Base-by-base conservation (phyloP, 768 basidiomycete genomes). In the Trametes meyenii region DNA sequence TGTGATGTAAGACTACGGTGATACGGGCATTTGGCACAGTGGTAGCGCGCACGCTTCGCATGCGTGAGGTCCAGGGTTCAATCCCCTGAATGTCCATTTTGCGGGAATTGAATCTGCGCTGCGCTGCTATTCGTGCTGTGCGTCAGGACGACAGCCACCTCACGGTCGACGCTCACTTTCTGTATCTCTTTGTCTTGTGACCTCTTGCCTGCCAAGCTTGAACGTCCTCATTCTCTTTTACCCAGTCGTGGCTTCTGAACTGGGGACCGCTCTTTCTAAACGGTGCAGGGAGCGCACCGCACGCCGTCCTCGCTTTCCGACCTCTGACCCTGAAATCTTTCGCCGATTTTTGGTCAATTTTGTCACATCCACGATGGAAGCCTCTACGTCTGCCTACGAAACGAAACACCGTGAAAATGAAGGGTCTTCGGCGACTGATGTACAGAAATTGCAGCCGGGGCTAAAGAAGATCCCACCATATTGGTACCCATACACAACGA, bases 401-500 rank as follows among this genome's bases (percentile, higher is more conserved):
- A n/a, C 69, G 72, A 24, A 67, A 67, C 53, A 70, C 42, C 6
- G 70, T 40, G 63, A 70, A 36, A 46, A 36, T 11, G 38, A 39
- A 4, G 40, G 40, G 40, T 3, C 11, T 23, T 12, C 29, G 29
- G 4, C 33, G 53, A 45, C 11, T 35, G 14, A 55, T 3, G 56
- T 24, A 42, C 51, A 16, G 14, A 45, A 36, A 44, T 40, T 46
- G 23, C 38, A 39, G 17, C 60, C 59, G 8, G 87, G 86, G 12
- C 78, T 97, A 61, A 89, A 90, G 71, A 93, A 94, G 72, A 82
- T 90, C 53, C 77, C 87, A 43, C 90, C 95, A 0, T 96, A 96
- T 72, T 97, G 94, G 92, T 90, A 92, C 72, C 90, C 94, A 2
- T 92, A 95, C 71, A 91, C 87, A 10, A 96, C 94, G 0, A 95